phyloP scores from a whole-genome alignment of 352 stramenopile genomes.

The Phytophthora tentaculata region DNA sequence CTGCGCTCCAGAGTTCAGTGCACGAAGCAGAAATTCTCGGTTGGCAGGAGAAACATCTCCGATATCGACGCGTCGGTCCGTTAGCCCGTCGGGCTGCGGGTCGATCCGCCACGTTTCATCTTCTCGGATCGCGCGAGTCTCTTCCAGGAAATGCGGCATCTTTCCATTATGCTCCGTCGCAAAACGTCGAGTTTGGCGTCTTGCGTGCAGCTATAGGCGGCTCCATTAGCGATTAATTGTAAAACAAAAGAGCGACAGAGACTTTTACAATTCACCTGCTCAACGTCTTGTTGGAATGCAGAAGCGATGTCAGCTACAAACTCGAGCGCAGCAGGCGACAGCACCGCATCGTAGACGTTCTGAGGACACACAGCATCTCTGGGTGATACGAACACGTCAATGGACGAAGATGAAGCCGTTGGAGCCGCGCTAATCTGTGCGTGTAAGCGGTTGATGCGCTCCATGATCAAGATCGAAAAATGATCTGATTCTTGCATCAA shows the following conservation, averaged over 20 bases:
- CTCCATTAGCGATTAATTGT: neutral
- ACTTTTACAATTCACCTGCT: conserved; percentile 31
- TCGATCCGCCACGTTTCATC: conserved; percentile 68
- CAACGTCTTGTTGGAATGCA: conserved; percentile 72
- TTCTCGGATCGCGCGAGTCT: conserved; percentile 72
- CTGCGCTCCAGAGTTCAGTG: conserved; percentile 94
- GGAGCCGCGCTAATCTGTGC: conserved; percentile 34
- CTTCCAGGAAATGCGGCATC: conserved; percentile 86
- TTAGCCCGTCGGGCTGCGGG: conserved; percentile 67
- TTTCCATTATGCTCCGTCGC: conserved; percentile 67
- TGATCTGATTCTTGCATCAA: neutral
- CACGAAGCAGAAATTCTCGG: conserved; percentile 92
- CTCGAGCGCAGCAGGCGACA: conserved; percentile 83
- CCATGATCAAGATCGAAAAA: conserved; percentile 27
- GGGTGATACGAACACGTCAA: conserved; percentile 38
- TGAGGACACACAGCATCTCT: conserved; percentile 25
- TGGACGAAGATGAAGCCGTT: neutral
- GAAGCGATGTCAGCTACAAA: conserved; percentile 88
- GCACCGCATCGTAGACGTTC: conserved; percentile 68
- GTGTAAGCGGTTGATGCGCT: conserved; percentile 50
- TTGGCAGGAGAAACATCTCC: conserved; percentile 90
- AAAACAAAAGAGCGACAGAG: too few species aligned
- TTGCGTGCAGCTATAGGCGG: conserved; percentile 57
- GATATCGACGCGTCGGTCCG: conserved; percentile 95
- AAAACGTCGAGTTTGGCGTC: conserved; percentile 55